Evolutionary conservation across 83 land plant genomes (phyloP).

Genomic region (Picea abies): DNA sequence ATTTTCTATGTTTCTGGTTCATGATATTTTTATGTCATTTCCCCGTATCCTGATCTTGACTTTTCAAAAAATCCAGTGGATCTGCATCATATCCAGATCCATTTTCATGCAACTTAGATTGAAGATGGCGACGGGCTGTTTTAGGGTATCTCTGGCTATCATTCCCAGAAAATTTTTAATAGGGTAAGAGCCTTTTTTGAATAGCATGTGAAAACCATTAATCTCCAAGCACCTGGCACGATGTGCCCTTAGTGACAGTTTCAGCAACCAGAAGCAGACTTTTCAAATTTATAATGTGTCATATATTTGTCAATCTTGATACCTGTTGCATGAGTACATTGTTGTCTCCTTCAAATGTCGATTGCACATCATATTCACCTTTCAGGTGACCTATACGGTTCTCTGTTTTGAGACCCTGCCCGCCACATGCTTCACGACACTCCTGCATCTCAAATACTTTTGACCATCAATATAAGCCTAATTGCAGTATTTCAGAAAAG

Average conservation of each 20-base stretch:
- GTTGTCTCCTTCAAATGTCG: constrained; percentile 97
- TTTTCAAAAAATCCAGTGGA: too few relatives aligned
- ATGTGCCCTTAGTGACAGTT: too few relatives aligned
- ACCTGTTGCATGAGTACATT: constrained; percentile 98
- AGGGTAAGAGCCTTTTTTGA: neutral
- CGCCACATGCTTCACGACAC: constrained; percentile 99
- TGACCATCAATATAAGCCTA: neutral
- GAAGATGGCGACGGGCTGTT: too few relatives aligned
- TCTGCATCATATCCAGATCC: too few relatives aligned
- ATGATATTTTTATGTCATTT: too few relatives aligned
- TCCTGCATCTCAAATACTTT: constrained; percentile 45
- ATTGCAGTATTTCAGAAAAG: neutral
- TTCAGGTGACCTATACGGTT: constrained; percentile 81
- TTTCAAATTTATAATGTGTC: too few relatives aligned
- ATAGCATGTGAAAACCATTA: neutral
- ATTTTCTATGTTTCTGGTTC: too few relatives aligned
- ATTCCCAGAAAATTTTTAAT: too few relatives aligned
- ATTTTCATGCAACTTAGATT: too few relatives aligned
- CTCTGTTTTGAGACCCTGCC: constrained; percentile 95
- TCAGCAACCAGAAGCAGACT: too few relatives aligned
- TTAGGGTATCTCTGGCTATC: too few relatives aligned
- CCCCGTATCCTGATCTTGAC: too few relatives aligned
- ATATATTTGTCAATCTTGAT: neutral
- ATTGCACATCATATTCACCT: constrained; percentile 92
- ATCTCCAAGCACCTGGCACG: neutral